Evolutionary conservation across 1,284 basidiomycete genomes (phyloP).

Genomic region (Boletellus sp.): DNA sequence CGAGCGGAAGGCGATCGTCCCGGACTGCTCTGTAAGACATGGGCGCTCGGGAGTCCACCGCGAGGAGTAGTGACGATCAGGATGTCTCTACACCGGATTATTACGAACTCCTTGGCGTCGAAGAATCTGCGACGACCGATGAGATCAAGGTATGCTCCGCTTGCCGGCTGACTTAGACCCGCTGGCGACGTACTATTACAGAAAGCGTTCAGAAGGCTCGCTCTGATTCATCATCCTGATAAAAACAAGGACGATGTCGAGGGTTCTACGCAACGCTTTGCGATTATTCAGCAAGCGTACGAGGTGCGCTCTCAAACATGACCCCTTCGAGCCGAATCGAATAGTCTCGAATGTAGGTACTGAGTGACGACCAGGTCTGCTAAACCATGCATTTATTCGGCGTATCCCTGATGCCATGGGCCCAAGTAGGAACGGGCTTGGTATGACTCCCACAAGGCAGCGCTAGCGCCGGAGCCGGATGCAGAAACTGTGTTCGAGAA

Average conservation of each 20-base stretch:
- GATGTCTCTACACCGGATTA: conserved; percentile 53
- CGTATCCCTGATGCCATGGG: conserved; percentile 18
- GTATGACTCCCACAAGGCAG: conserved; percentile 94
- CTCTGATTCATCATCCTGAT: conserved; percentile 86
- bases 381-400: conserved; percentile 1
- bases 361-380: conserved; percentile 88
- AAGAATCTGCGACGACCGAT: conserved; percentile 77
- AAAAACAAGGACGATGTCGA: conserved; percentile 84
- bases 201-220: conserved; percentile 81
- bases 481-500: conserved; percentile 82
- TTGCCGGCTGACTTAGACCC: neutral
- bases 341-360: conserved; percentile 47
- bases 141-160: conserved; percentile 71
- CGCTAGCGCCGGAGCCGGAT: conserved; percentile 81
- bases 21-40: conserved; percentile 37
- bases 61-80: conserved; percentile 33
- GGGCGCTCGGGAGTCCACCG: conserved; percentile 68
- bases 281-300: conserved; percentile 89
- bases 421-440: conserved; percentile 88
- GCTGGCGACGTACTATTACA: conserved; percentile 28
- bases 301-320: conserved; percentile 51
- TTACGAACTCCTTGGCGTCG: conserved; percentile 76
- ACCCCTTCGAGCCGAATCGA: neutral
- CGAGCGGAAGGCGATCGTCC: neutral
- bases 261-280: conserved; percentile 85